Evolutionary conservation across 768 basidiomycete genomes (phyloP), one percentile per base, ranked within the genome.

Genomic region (Naganishia randhawae): DNA sequence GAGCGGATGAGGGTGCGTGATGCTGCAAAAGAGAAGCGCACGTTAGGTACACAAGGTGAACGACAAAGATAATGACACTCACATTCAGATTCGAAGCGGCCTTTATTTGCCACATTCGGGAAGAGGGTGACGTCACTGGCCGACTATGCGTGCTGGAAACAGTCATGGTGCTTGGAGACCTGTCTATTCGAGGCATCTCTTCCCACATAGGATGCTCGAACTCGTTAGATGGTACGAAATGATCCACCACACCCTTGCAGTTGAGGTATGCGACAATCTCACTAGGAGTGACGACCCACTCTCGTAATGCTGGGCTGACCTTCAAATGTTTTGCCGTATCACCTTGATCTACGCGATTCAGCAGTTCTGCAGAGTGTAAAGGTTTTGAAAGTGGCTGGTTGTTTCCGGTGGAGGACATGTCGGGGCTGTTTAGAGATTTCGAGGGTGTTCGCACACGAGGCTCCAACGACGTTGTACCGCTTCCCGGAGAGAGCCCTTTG

Each of bases 281-380:
- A 42, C 50, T 63, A 2, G 69, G 69, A 19, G 63, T 35, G 25
- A 69, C 69, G 8, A 55, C 32, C 69, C 69, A 69, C 50, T 65
- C 63, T 19, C 45, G 51, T 25, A 66, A 29, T 14, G 64, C 53
- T 31, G 57, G 57, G 41, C 57, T 61, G 39, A 19, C 5, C 27
- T 61, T 61, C 19, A 61, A 22, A 39, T 61, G 37, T 61, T 41
- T 61, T 4, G 35, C 57, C 2, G 39, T 39, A 41, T 61, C 57
- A 16, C 37, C 41, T 19, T 61, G 29, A 25, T 61, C 57, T 35
- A 61, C 39, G n/a, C 57, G 57, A 14, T 61, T 61, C 31, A 61
- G 17, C 37, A 61, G 57, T 41, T 61, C 57, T 41, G 57, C 57
- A 14, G 57, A 61, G 32, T 61, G 57, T 33, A 61, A 39, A 25